Conservation (phyloP, 495 filamentous ascomycete species). For the Neurospora sp. region DNA sequence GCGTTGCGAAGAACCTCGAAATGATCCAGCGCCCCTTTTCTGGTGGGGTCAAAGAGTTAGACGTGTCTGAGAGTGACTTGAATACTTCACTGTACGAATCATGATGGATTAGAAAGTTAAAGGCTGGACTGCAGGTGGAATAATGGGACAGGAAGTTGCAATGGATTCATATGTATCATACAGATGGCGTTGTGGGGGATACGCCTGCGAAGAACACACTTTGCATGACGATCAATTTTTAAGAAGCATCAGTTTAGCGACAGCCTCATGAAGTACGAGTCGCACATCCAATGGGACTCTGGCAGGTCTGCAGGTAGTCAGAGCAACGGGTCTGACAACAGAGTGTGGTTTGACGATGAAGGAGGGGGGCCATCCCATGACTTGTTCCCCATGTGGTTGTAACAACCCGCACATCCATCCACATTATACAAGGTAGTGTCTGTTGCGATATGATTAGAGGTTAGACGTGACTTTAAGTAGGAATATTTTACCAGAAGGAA, state of each 20-base stretch:
- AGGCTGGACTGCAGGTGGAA: neutral
- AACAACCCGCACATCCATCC: conserved; percentile 9
- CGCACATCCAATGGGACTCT: neutral
- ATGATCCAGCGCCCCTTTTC: neutral
- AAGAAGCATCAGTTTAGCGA: neutral
- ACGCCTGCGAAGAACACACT: neutral
- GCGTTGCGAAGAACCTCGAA: neutral
- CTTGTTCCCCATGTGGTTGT: conserved; percentile 9
- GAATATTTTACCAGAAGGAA: neutral
- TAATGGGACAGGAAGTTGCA: neutral
- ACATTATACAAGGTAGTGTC: conserved; percentile 9
- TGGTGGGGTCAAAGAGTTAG: neutral
- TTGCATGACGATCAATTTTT: neutral
- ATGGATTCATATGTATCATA: neutral
- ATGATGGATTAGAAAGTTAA: neutral
- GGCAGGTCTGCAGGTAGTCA: neutral
- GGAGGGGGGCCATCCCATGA: neutral
- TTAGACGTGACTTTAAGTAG: neutral
- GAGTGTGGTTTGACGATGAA: conserved; percentile 1
- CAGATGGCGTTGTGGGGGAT: neutral
- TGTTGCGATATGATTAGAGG: neutral
- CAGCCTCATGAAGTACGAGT: neutral
- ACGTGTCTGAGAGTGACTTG: neutral
- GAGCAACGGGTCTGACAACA: neutral
- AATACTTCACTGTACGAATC: neutral